A percentile compares a stretch with the other conserved stretches of the same genome.
phyloP scores from a whole-genome alignment of 306 rosid genomes.

The Glycyrrhiza uralensis region DNA sequence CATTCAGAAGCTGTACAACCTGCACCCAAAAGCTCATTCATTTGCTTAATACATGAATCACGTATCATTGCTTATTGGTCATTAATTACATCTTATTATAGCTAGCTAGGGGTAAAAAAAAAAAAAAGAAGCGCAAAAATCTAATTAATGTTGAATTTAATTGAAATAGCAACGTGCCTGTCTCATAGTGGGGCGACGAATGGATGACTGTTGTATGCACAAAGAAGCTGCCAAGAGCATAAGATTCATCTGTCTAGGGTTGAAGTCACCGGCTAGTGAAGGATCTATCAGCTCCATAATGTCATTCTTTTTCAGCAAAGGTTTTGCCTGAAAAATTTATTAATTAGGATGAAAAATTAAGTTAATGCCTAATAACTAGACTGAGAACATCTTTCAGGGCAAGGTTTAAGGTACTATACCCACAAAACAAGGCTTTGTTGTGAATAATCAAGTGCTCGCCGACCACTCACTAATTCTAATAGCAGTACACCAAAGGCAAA shows the following conservation, averaged over 20 bases:
- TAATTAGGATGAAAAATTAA: not conserved
- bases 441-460: slow-evolving; percentile 93
- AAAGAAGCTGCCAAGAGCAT: slow-evolving; percentile 73
- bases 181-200: slow-evolving; percentile 74
- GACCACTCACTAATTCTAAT: slow-evolving; percentile 81
- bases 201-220: slow-evolving; percentile 80
- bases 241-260: slow-evolving; percentile 55
- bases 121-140: too few relatives aligned
- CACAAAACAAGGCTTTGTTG: slow-evolving; percentile 95
- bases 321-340: slow-evolving; percentile 59
- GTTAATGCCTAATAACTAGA: slow-evolving; percentile 3
- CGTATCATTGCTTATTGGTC: too few relatives aligned
- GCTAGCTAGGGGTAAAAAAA: too few relatives aligned
- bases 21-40: slow-evolving; percentile 35
- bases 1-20: slow-evolving; percentile 73
- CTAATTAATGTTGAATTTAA: too few relatives aligned
- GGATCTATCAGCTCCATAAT: slow-evolving; percentile 61
- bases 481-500: slow-evolving; percentile 89
- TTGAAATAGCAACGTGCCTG: too few relatives aligned
- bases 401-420: slow-evolving; percentile 54
- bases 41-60: too few relatives aligned
- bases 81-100: too few relatives aligned
- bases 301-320: slow-evolving; percentile 70
- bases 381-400: too few relatives aligned
- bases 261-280: slow-evolving; percentile 48